Base-by-base conservation (phyloP, 257 asterid species). In the Scutellaria galericulata region DNA sequence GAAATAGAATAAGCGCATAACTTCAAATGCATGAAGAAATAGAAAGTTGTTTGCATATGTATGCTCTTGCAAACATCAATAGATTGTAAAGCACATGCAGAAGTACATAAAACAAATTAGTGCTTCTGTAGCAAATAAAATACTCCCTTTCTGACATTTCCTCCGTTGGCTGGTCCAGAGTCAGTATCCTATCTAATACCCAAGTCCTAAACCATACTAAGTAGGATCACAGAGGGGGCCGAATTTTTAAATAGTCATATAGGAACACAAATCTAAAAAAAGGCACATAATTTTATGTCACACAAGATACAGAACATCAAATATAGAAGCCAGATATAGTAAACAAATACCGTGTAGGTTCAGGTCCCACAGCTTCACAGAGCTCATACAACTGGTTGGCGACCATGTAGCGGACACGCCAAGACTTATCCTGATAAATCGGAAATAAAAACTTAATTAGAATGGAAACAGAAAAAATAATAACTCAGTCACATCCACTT, bases 341-440 rank as follows among this genome's bases (percentile, higher is more conserved):
- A 39, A 74, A 84, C 12, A 70, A 54, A 53, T 86, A 94, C 99
- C 86, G 88, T 7, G 97, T 88, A 68, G 97, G 91, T 56, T 94
- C 99, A 71, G 95, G 95, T 72, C 98, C 99, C 56, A 94, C 99
- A 71, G 96, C 96, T 88, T 94, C 99, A 63, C 99, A 94, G 66
- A 94, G 90, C 84, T 94, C 99, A 61, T 94, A 94, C 79, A 94
- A 73, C 66, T 94, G 99, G 79, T 94, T 94, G 64, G 99, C 99
- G 68, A 94, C 99, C 99, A 94, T 91, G 83, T 91, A 94, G 14
- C 99, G 92, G 40, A 94, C 99, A 76, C 99, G 99, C 99, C 99
- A 94, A 58, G 99, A 94, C 81, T 94, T 94, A 78, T 94, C 99
- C 99, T 91, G 90, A 40, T 66, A 47, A 31, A 31, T 31, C 37